Base-by-base conservation (phyloP, 345 rosid species). In the Boechera stricta region DNA sequence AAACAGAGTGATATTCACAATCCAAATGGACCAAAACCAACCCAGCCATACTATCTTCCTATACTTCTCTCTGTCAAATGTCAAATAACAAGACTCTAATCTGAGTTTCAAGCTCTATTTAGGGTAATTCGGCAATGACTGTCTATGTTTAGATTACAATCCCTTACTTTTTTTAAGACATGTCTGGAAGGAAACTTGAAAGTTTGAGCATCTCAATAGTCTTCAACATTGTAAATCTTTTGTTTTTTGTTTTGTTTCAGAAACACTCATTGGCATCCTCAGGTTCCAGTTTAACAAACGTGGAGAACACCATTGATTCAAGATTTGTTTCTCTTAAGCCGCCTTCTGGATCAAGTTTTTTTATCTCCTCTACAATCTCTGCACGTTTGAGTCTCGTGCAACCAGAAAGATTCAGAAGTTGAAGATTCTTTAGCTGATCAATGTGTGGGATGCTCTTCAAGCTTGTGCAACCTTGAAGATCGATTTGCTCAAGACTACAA, bases 391-490 rank as follows among this genome's bases (percentile, higher is more conserved):
- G 31, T 18, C 10, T 16, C 1, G 52, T 28, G 67, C 73, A 75
- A 38, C 61, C 61, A 24, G 53, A 75, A 39, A 75, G 60, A 24
- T 75, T 59, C 10, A 75, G 12, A 49, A 26, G 26, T 59, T 49
- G 32, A 29, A 67, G 24, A 75, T 47, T 47, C 61, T 48, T 57
- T 59, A 58, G 42, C 16, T 29, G 47, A 49, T 35, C 32, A 59
- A 32, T 76, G 4, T 51, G 2, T 16, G 74, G 79, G 11, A 76
- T 38, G 45, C 54, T 76, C 42, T 67, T 4, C 54, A 75, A 59
- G n/a, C 62, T 67, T 36, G 7, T 59, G 32, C 74, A 76, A 29
- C 79, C 79, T 59, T 39, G 53, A 59, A 76, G 62, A 31, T 68
- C 38, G 12, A 76, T 76, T 16, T 28, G 1, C 55, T 76, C 79